Evolutionary conservation across 441 rosid genomes (phyloP).

Genomic region (Erysimum cheiri): DNA sequence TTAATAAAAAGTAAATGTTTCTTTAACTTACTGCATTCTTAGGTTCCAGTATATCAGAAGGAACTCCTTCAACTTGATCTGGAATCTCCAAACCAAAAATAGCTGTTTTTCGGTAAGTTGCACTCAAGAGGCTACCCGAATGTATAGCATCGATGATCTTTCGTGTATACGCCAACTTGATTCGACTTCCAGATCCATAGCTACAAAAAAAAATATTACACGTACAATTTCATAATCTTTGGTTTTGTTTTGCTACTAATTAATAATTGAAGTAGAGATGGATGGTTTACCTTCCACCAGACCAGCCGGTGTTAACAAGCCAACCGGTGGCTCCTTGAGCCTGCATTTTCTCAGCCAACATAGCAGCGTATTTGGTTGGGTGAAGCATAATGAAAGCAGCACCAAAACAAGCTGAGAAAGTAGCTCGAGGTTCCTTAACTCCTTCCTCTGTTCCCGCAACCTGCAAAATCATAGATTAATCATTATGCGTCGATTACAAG

Average conservation of each 20-base stretch:
- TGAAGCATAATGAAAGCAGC: constrained; percentile 97
- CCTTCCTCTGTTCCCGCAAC: constrained; percentile 99
- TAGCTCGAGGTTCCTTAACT: constrained; percentile 85
- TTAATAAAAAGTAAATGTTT: background rate
- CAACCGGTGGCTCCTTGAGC: constrained; percentile 93
- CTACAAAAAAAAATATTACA: constrained; percentile 47
- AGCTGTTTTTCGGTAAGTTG: constrained; percentile 67
- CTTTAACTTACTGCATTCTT: constrained; percentile 65
- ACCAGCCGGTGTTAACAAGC: constrained; percentile 99
- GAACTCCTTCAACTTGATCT: constrained; percentile 75
- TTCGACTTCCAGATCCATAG: constrained; percentile 82
- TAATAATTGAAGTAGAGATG: no score
- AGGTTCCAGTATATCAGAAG: constrained; percentile 84
- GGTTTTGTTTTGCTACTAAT: no score
- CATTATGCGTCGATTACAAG: background rate
- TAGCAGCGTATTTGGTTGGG: constrained; percentile 95
- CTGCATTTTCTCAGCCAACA: constrained; percentile 94
- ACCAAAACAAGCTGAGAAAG: constrained; percentile 97
- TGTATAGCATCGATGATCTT: constrained; percentile 89
- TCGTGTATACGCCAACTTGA: constrained; percentile 79
- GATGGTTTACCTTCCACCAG: constrained; percentile 79
- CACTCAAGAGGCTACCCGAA: constrained; percentile 74
- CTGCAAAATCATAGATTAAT: constrained; percentile 25
- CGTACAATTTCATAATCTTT: background rate
- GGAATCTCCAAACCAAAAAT: constrained; percentile 92